Evolutionary conservation across 2,329 filamentous ascomycete species (phyloP).

Genomic region (Hypomyces perniciosus): DNA sequence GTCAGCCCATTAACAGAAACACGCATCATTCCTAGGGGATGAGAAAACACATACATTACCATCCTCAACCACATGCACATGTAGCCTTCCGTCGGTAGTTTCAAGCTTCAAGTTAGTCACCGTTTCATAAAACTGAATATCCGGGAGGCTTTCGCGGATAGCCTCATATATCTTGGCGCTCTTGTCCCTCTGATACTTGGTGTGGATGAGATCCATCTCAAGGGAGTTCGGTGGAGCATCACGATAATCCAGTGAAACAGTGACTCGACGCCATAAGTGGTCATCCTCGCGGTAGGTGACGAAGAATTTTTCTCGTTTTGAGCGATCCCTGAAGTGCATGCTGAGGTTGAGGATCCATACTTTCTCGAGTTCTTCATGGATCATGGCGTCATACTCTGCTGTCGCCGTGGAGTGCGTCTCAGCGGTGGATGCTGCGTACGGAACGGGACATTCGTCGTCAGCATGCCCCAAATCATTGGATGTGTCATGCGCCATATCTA

Average conservation of each 20-base stretch:
- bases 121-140: conserved; percentile 93
- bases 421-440: conserved; percentile 27
- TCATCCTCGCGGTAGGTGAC: conserved; percentile 84
- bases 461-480: neutral
- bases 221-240: conserved; percentile 73
- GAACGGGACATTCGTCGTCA: conserved; percentile 8
- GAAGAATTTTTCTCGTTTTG: conserved; percentile 94
- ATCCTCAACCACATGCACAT: conserved; percentile 98
- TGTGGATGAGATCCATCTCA: conserved; percentile 71
- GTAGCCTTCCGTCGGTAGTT: conserved; percentile 78
- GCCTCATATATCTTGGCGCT: conserved; percentile 89
- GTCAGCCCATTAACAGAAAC: neutral
- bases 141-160: conserved; percentile 83
- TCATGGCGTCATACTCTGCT: conserved; percentile 54
- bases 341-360: conserved; percentile 96
- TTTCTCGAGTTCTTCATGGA: conserved; percentile 76
- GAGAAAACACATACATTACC: conserved; percentile 54
- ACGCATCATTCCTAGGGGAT: neutral
- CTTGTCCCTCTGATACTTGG: conserved; percentile 85
- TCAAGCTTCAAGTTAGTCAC: conserved; percentile 94
- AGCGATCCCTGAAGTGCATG: conserved; percentile 95
- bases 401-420: conserved; percentile 46
- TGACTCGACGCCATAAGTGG: conserved; percentile 77
- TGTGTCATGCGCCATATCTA: neutral
- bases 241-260: conserved; percentile 89